A percentile compares a stretch with the other conserved stretches of the same genome.
Conservation (phyloP, 179 eudicot genomes). For the Actinidia chinensis region DNA sequence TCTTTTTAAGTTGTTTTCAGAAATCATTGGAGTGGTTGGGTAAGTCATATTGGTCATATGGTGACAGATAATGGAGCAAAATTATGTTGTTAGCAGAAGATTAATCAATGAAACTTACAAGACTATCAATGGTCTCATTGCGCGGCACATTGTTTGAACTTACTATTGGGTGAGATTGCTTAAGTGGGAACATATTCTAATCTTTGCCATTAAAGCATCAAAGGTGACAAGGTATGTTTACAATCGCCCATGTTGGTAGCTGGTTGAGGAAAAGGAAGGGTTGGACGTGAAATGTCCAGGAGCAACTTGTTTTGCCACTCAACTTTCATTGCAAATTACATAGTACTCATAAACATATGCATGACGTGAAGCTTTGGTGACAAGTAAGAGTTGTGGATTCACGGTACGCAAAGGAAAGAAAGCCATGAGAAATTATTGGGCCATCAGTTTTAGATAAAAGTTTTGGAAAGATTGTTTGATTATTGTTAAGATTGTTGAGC, state of each 20-base stretch:
- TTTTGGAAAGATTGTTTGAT: too few species aligned
- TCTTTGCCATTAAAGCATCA: not conserved
- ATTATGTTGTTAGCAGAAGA: not conserved
- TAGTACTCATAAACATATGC: too few species aligned
- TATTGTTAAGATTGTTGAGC: too few species aligned
- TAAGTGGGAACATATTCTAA: not conserved
- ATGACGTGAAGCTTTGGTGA: too few species aligned
- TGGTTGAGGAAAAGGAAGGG: slow-evolving; percentile 16
- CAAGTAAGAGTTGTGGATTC: too few species aligned
- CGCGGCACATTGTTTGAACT: not conserved
- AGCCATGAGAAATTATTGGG: too few species aligned
- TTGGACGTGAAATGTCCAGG: too few species aligned
- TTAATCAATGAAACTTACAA: not conserved
- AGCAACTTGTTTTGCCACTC: too few species aligned
- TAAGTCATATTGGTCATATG: not conserved
- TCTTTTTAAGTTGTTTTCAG: not conserved
- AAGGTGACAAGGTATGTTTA: not conserved
- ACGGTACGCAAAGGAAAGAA: too few species aligned
- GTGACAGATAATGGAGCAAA: not conserved
- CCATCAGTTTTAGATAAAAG: too few species aligned
- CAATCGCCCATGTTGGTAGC: not conserved
- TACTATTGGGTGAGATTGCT: not conserved
- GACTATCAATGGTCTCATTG: too few species aligned
- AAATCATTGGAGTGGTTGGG: not conserved
- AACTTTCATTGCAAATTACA: too few species aligned